These are phyloP conservation scores for Truncatella angustata DNA, from an alignment of 2,329 filamentous ascomycete species.

Conservation along the genomic window DNA sequence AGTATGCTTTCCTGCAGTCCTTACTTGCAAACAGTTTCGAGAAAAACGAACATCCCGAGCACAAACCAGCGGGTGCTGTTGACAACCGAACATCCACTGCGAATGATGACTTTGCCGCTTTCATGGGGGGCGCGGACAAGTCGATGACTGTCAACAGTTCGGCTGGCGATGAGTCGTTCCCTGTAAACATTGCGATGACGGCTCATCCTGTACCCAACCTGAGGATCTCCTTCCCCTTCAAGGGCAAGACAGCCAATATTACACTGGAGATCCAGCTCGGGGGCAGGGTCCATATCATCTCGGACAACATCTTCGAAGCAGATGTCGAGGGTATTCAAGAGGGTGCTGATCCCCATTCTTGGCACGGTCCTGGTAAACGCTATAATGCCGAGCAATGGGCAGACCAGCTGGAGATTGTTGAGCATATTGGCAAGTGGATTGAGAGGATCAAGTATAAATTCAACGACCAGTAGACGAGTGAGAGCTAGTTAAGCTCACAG, in stretches of 20 bases:
- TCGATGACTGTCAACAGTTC: conserved; percentile 2
- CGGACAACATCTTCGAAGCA: conserved; percentile 51
- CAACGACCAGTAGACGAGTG: conserved; percentile 11
- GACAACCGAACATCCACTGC: conserved; percentile 19
- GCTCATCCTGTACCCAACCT: conserved; percentile 48
- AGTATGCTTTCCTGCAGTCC: conserved; percentile 69
- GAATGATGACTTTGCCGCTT: conserved; percentile 19
- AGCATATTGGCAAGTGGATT: conserved; percentile 50
- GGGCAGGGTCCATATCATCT: conserved; percentile 55
- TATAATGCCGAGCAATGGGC: conserved; percentile 43
- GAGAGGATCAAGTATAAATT: conserved; percentile 25
- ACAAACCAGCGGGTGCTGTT: conserved; percentile 13
- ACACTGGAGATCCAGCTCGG: conserved; percentile 59
- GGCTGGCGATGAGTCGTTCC: conserved; percentile 19
- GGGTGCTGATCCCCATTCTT: conserved; percentile 17
- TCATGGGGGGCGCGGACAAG: conserved; percentile 10
- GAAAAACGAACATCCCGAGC: conserved; percentile 28
- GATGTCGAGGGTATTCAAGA: conserved; percentile 15
- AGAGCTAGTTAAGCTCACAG: not conserved
- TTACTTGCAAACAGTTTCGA: conserved; percentile 62
- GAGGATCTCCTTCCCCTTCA: conserved; percentile 54
- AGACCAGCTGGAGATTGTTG: conserved; percentile 45
- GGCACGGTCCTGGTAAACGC: conserved; percentile 26
- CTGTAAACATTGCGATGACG: conserved; percentile 53
- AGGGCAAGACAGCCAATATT: conserved; percentile 47